A percentile compares a stretch with the other conserved stretches of the same genome.
Conservation (phyloP, 2,329 filamentous ascomycete genomes). For the Venturia asperata region DNA sequence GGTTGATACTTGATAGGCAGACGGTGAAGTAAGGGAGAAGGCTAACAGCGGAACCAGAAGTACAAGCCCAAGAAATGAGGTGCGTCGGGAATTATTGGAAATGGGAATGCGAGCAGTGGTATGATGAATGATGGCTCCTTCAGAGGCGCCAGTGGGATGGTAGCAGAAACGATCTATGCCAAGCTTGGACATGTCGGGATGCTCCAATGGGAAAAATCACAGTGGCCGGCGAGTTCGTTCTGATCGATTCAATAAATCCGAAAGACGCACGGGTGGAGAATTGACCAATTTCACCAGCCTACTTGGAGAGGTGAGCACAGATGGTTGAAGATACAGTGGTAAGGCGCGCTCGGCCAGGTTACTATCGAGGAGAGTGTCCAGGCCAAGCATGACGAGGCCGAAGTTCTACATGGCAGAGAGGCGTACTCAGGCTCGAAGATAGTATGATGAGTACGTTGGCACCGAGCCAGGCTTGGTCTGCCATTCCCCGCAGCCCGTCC, state of each 20-base stretch:
- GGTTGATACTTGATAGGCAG: neutral
- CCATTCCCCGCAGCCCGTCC: neutral
- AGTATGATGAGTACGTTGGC: neutral
- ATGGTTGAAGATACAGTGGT: neutral
- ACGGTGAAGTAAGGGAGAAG: neutral
- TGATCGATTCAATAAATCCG: neutral
- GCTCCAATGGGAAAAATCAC: constrained; percentile 8
- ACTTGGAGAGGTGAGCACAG: neutral
- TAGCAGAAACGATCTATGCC: neutral
- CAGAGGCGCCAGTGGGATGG: neutral
- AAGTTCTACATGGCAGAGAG: neutral
- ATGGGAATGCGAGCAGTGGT: neutral
- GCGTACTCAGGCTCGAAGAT: neutral
- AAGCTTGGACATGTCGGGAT: neutral
- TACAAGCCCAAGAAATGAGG: neutral
- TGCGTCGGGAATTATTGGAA: neutral
- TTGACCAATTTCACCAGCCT: neutral
- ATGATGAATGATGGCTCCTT: neutral
- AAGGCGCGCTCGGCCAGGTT: neutral
- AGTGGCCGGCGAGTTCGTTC: neutral
- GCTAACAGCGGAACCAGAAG: neutral
- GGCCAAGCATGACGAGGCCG: neutral
- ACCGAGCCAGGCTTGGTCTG: neutral
- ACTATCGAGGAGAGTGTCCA: neutral
- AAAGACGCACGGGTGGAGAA: neutral